Base-by-base conservation (phyloP, 345 rosid species). In the Gossypium turneri region DNA sequence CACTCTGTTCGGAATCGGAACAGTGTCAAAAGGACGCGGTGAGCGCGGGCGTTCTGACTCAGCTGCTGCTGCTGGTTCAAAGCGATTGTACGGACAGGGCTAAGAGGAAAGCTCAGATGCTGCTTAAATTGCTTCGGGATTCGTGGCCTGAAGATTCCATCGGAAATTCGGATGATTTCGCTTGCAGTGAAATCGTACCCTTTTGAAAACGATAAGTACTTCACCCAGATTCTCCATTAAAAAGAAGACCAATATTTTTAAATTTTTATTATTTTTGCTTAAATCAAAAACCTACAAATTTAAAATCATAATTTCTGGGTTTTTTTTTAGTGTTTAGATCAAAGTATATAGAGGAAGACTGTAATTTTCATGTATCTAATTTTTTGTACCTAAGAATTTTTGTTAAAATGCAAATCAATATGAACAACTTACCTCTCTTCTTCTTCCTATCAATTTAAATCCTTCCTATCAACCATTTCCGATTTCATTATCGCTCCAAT, bases 81-180 rank as follows among this genome's bases (percentile, higher is more conserved):
- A 91, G 94, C 52, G 97, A 91, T 22, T 95, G 99, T 80, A 95
- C 98, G 85, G 98, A 88, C 50, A 82, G 99, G 55, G 99, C 99
- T 2, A 95, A 95, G 88, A 81, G 98, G 80, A 95, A 95, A 84
- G 97, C 99, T 7, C 99, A 95, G 85, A 75, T 86, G 90, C 67
- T 95, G 83, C 79, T 95, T 78, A 95, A 95, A 84, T 78, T 91
- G 75, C 82, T 95, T 2, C 81, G 96, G 78, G 91, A 91, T 63
- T 86, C 89, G 3, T 95, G 99, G 99, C 98, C 97, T 11, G 88
- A 82, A 11, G 88, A 88, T 50, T 82, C 89, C 1, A 64, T 63
- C 17, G 86, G 81, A 3, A 80, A 86, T 76, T 90, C 97, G 38
- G 87, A 94, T 73, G 92, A 89, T 65, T 89, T 82, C 64, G 89